Percentiles rank a stretch among this genome's conserved stretches.
Conservation (phyloP, 129 eudicot species). For the Erigeron canadensis region DNA sequence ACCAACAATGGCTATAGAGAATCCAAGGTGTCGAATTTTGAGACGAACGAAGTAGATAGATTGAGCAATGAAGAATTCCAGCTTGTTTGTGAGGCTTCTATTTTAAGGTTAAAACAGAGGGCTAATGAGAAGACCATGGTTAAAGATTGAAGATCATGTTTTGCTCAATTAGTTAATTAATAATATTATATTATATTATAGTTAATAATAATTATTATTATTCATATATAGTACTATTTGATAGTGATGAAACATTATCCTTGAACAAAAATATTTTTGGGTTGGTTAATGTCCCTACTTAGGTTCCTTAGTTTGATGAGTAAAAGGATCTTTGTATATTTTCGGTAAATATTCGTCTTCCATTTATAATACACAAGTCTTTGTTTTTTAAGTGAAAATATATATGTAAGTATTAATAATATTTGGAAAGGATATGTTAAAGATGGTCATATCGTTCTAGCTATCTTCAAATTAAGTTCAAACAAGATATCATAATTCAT, state of each 20-base stretch:
- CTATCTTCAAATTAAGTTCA: no score
- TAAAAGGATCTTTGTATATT: slow-evolving; percentile 15
- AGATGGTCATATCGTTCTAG: no score
- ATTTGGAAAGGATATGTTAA: no score
- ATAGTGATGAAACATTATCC: slow-evolving; percentile 3
- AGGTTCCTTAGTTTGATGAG: slow-evolving; percentile 13
- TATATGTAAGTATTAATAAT: no score
- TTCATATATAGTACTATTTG: neutral
- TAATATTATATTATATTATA: no score
- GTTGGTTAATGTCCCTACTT: neutral
- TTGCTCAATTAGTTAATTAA: no score
- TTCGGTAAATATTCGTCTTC: neutral
- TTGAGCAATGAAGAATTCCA: slow-evolving; percentile 45
- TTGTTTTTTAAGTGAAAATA: no score
- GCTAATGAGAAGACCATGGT: slow-evolving; percentile 31
- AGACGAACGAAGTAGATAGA: no score
- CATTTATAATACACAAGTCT: neutral
- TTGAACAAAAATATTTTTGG: slow-evolving; percentile 10
- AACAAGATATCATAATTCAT: no score
- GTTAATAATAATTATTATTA: neutral
- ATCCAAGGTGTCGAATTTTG: no score
- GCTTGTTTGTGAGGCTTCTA: slow-evolving; percentile 40
- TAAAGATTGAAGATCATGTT: neutral
- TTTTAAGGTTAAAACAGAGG: slow-evolving; percentile 39
- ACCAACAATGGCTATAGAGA: neutral